These are phyloP conservation scores for Aspergillus pseudonomiae DNA, from an alignment of 2,329 filamentous ascomycete genomes.

Conservation along the genomic window DNA sequence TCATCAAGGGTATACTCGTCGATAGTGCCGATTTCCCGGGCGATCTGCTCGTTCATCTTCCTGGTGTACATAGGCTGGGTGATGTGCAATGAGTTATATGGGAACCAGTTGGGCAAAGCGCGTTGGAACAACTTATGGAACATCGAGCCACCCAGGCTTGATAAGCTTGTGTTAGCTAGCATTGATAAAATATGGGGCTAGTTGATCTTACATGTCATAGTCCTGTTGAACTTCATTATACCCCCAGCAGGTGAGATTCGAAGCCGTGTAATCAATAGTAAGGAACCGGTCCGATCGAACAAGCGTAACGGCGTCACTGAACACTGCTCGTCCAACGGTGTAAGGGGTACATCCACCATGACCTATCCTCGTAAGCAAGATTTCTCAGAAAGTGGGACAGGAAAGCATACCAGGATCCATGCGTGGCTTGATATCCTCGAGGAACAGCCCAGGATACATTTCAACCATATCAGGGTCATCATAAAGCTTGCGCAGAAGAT, in stretches of 20 bases:
- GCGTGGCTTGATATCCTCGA: conserved; percentile 43
- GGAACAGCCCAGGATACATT: conserved; percentile 68
- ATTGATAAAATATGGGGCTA: background rate
- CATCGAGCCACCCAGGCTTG: conserved; percentile 30
- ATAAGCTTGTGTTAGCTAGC: background rate
- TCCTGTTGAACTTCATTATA: conserved; percentile 40
- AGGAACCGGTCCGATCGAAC: conserved; percentile 47
- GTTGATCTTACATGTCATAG: conserved; percentile 18
- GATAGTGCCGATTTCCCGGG: conserved; percentile 24
- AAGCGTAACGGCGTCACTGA: conserved; percentile 49
- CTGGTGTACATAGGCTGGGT: conserved; percentile 34
- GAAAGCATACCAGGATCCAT: conserved; percentile 33
- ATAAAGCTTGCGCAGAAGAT: conserved; percentile 62
- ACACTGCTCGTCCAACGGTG: conserved; percentile 44
- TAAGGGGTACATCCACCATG: conserved; percentile 43
- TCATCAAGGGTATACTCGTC: conserved; percentile 22
- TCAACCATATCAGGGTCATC: conserved; percentile 68
- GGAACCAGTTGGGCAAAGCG: conserved; percentile 31
- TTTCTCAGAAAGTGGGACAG: background rate
- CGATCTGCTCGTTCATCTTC: conserved; percentile 28
- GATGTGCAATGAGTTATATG: conserved; percentile 30
- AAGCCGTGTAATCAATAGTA: conserved; percentile 43
- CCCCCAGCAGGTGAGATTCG: conserved; percentile 45
- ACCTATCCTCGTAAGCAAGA: background rate
- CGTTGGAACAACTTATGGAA: conserved; percentile 36